Base-by-base conservation (phyloP, 345 rosid species). In the Anastatica hierochuntica region DNA sequence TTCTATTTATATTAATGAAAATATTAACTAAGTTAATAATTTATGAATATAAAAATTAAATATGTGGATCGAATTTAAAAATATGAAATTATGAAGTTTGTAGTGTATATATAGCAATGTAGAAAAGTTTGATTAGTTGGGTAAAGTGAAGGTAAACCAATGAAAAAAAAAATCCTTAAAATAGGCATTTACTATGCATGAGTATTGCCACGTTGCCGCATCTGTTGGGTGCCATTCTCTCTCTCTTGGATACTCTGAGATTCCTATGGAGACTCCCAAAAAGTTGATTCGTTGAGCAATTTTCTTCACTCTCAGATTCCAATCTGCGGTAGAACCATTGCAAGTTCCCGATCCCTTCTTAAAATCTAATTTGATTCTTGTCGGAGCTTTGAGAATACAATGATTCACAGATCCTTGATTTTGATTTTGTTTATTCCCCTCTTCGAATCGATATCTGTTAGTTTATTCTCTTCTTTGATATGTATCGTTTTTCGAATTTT, bases 331-430 rank as follows among this genome's bases (percentile, higher is more conserved):
- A 35, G 9, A 9, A 23, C 39, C 21, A 3, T 29, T 8, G 26
- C 42, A 18, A 45, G 6, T 18, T 4, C 7, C 44, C 29, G 71
- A 68, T 71, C 76, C 64, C 74, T 73, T 81, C 72, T 75, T 43
- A 11, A 43, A 17, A 15, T 57, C 59, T 31, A 56, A 59, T 59
- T 67, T 50, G 56, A 52, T 67, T 67, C 41, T 29, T 43, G 12
- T 58, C 46, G 16, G 50, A 39, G 21, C 49, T 51, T 39, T 37
- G 10, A 26, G 8, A 43, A 52, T 43, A 26, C 26, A 35, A 27
- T n/a, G n/a, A n/a, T 56, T 50, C 12, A 0, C 33, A 50, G 58
- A 58, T 66, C 70, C 48, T 58, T 53, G 38, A 51, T 56, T 29
- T 56, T 27, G 17, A 52, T 62, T 21, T 4, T 15, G 27, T 29